Base-by-base conservation (phyloP, 805 yeast genomes). In the Yarrowia sp. region DNA sequence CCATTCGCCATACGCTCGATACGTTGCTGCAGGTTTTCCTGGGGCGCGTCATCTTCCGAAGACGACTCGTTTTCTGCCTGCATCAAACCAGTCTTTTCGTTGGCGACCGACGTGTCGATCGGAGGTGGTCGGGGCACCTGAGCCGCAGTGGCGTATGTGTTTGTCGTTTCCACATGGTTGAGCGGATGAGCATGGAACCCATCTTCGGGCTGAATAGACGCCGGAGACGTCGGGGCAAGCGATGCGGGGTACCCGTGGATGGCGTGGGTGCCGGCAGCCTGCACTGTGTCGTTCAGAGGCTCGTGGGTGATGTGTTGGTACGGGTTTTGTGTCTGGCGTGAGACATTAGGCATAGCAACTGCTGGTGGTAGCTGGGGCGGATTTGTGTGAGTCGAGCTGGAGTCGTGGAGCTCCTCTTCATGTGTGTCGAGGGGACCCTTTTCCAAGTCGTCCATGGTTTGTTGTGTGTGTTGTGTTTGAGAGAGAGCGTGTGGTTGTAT, bases 361-460 rank as follows among this genome's bases (percentile, higher is more conserved):
- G 51, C 64, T 2, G 64, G 64, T 18, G 64, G 64, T 18, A 51
- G 64, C 42, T 58, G 64, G 35, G 64, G 61, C 13, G 61, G 45
- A 31, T 36, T 22, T 51, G 58, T 51, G 35, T 51, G 42, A 14
- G 58, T 51, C 31, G 55, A 48, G 31, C 41, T 33, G 14, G 44
- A 22, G 35, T 51, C 60, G 47, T 22, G 8, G 33, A 6, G 10
- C 18, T 55, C 61, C 15, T 55, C 47, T 5, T 38, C 33, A 18
- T 4, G 35, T 9, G 31, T 17, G 36, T 55, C 47, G 32, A 38
- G 5, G 3, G 22, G 61, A n/a, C 61, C 61, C 47, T 55, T 55
- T 55, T 55, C 61, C 47, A 55, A 22, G 28, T 53, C 60, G 45
- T 41, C 61, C 47, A 41, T 55, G 61, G 15, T 22, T n/a, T 31